phyloP scores from a whole-genome alignment of 257 asterid genomes.

The Leptodermis oblonga region DNA sequence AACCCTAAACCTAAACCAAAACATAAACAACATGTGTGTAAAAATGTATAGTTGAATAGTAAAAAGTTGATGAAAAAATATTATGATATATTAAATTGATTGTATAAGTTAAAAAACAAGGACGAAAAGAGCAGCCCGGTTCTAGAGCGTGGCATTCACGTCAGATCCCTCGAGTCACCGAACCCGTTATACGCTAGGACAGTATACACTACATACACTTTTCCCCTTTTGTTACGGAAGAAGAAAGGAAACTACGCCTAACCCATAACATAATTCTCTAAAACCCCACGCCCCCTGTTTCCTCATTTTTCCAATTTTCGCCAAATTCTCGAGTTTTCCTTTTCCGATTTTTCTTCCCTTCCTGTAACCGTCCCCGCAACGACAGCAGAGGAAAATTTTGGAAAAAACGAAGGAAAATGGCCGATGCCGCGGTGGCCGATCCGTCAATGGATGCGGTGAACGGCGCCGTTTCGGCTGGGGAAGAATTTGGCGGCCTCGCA shows the following conservation, averaged over 20 bases:
- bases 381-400: not conserved
- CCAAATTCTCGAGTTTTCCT: not conserved
- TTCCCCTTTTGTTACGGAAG: not conserved
- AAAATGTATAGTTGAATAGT: no score
- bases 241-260: not conserved
- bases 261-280: not conserved
- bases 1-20: no score
- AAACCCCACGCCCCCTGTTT: not conserved
- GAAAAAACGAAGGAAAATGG: constrained; percentile 25
- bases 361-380: not conserved
- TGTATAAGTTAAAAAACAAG: no score
- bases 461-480: constrained; percentile 4
- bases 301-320: not conserved
- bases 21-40: no score
- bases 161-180: not conserved
- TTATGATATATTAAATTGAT: no score
- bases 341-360: not conserved
- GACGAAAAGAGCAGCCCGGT: no score
- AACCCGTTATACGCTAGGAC: no score
- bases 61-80: no score
- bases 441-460: not conserved
- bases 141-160: not conserved
- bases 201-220: no score
- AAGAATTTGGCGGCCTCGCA: constrained; percentile 35
- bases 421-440: constrained; percentile 35